Base-by-base conservation (phyloP, 202 grass and related monocot genomes). In the Setaria italica region DNA sequence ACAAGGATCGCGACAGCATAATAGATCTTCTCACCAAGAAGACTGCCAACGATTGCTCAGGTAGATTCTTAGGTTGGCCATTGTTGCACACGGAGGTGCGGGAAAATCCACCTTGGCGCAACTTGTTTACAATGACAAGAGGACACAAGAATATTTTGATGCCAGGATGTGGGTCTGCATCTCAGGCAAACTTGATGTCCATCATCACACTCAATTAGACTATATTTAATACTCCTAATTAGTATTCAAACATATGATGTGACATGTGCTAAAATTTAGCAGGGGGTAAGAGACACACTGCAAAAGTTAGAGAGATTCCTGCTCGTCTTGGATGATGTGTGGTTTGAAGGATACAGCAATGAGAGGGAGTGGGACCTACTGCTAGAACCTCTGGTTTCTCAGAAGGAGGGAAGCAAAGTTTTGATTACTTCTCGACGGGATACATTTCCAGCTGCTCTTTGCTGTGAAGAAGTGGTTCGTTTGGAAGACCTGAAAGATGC, bases 301-400 rank as follows among this genome's bases (percentile, higher is more conserved):
- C 29, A 84, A 4, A 35, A 29, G 10, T 85, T 49, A 17, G 4
- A 77, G 9, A 90, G 72, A 49, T 72, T 88, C 71, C 43, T 93
- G 0, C 51, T 93, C 4, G 82, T 93, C 4, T 77, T 93, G 20
- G 91, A 90, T 64, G 88, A 90, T 86, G 14, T 93, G 15, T 93
- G 88, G 81, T 87, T 86, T 72, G 17, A 86, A 29, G 37, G 58
- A 45, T 72, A 48, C 7, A 74, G 46, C 1, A 85, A 6, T n/a
- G 65, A 85, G 54, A 69, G 0, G 9, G 78, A 77, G 16, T 90
- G 88, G 85, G 42, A 67, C 1, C n/a, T 9, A 34, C 53, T 90
- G 11, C 35, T 93, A 11, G 79, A 41, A 62, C 88, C 88, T 57
- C 20, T 93, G 10, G 67, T 58, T 64, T 47, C 54, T 71, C 21